Base-by-base conservation (phyloP, 148 eudicot species). In the Rhododendron kiyosumense region DNA sequence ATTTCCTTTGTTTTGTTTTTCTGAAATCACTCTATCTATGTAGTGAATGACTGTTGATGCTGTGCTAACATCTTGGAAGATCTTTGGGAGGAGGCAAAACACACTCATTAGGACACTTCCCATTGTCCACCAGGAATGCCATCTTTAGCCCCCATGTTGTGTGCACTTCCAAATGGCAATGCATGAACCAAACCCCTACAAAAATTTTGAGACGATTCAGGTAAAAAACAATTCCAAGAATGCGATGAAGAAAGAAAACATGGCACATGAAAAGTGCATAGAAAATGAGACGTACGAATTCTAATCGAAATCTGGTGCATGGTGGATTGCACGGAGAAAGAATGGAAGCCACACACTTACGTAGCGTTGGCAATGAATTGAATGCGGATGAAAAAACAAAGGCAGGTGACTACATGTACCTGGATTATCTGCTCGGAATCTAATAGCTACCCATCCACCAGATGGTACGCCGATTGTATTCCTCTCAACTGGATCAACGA, bases 131-230 rank as follows among this genome's bases (percentile, higher is more conserved):
- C 49, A 84, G 20, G 76, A 90, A 90, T 18, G 90, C 90, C 91
- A 90, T 90, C 38, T 90, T 90, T 7, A 90, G 84, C 38, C 91
- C 91, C 91, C 91, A 90, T 81, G 91, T 86, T 26, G 91, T 90
- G 83, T 87, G 91, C 2, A 90, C 69, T 71, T 88, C 90, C 79
- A 88, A 73, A 75, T 88, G 90, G 43, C 90, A 86, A 86, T 88
- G 88, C 83, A 88, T 80, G 54, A 86, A 88, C 88, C 90, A 86
- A 51, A 88, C 87, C 10, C 89, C 89, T 85, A 24, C 78, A 61
- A 46, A 59, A 2, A 4, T 5, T 22, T 1, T 3, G 14, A 18
- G 28, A 7, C 9, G 12, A 79, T 4, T 14, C 11, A 13, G 36
- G 22, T 3, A 13, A 43, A 79, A 13, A 32, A 18, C 11, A 0